Evolutionary conservation across 2,329 filamentous ascomycete species (phyloP).

Genomic region (Sporothrix humicola): DNA sequence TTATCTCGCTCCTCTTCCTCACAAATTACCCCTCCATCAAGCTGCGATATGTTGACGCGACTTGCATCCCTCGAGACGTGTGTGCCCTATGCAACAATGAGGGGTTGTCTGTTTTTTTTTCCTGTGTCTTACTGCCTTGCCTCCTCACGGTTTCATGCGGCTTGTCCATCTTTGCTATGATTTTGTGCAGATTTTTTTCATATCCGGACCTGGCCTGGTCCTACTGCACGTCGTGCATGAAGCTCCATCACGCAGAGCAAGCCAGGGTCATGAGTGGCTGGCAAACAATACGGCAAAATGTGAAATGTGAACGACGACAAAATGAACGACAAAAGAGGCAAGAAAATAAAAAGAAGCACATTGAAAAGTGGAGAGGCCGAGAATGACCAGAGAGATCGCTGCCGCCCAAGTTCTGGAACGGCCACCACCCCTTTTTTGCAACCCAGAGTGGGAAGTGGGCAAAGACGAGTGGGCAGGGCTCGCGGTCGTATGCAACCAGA

Average conservation of each 20-base stretch:
- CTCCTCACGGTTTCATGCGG: constrained; percentile 4
- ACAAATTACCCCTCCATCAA: constrained; percentile 13
- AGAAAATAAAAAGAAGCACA: not conserved
- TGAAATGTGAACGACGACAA: not conserved
- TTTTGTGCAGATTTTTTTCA: constrained; percentile 32
- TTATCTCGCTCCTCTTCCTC: not conserved
- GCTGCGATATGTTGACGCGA: constrained; percentile 23
- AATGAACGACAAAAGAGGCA: constrained; percentile 15
- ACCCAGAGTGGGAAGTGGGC: constrained; percentile 19
- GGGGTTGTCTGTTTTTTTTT: not conserved
- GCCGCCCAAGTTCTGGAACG: constrained; percentile 26
- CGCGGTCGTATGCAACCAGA: constrained; percentile 21
- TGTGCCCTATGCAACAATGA: constrained; percentile 25
- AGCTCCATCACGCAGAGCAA: constrained; percentile 30
- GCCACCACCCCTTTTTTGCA: constrained; percentile 10
- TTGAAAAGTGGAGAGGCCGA: constrained; percentile 19
- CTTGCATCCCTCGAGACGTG: constrained; percentile 22
- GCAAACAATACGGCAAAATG: not conserved
- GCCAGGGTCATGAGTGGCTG: constrained; percentile 31
- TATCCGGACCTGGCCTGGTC: constrained; percentile 9
- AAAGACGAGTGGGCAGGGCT: constrained; percentile 25
- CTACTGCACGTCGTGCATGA: constrained; percentile 34
- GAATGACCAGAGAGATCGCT: not conserved
- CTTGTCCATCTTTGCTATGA: constrained; percentile 9
- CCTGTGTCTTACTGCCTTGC: not conserved